Evolutionary conservation across 2,329 filamentous ascomycete species (phyloP).

Genomic region (Metarhizium guizhouense): DNA sequence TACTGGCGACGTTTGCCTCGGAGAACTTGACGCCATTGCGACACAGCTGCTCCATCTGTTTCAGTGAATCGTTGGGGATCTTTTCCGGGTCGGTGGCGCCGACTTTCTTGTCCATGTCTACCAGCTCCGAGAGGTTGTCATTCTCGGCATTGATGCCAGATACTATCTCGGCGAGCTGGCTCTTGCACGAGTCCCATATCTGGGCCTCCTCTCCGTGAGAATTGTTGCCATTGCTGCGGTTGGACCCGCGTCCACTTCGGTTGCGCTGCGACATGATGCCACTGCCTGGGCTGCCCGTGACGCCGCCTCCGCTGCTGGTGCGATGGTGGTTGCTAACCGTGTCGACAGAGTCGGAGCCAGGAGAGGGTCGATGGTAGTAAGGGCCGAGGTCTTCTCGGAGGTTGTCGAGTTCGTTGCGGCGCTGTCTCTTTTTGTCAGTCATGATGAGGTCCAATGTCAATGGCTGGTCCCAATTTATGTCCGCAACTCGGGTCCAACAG

Average conservation of each 20-base stretch:
- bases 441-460: slow-evolving; percentile 12
- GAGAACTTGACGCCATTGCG: slow-evolving; percentile 32
- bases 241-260: slow-evolving; percentile 34
- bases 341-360: slow-evolving; percentile 7
- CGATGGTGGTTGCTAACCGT: slow-evolving; percentile 7
- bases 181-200: slow-evolving; percentile 33
- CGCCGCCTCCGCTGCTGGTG: slow-evolving; percentile 8
- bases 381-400: slow-evolving; percentile 26
- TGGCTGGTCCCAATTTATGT: background rate
- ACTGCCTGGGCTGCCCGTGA: slow-evolving; percentile 1
- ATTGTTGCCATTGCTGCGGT: slow-evolving; percentile 32
- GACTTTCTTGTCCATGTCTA: slow-evolving; percentile 30
- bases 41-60: slow-evolving; percentile 33
- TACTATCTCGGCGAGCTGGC: slow-evolving; percentile 30
- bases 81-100: slow-evolving; percentile 29
- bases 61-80: slow-evolving; percentile 27
- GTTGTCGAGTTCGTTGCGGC: slow-evolving; percentile 23
- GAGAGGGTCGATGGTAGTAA: slow-evolving; percentile 19
- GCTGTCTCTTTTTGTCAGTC: slow-evolving; percentile 25
- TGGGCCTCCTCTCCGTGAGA: slow-evolving; percentile 33
- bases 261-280: slow-evolving; percentile 33
- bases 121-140: slow-evolving; percentile 28
- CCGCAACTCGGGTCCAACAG: background rate
- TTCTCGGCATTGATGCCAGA: slow-evolving; percentile 32
- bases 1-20: slow-evolving; percentile 26